Evolutionary conservation across 2,329 filamentous ascomycete genomes (phyloP), one percentile per base, ranked within the genome.

Genomic region (Uncinocarpus reesii): DNA sequence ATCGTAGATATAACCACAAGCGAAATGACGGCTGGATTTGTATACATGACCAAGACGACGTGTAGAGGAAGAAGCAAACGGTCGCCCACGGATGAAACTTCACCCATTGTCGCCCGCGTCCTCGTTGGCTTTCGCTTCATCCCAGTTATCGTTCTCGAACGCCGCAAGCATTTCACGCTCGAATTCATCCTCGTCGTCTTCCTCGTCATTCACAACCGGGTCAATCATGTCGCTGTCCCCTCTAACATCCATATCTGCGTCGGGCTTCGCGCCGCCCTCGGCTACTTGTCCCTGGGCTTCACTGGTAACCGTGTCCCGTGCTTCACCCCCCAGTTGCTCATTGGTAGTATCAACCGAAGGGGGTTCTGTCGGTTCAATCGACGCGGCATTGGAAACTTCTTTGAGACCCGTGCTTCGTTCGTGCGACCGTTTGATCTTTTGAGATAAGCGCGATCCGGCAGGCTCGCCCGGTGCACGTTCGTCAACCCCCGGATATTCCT

Each of bases 141-240:
- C 63, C 56, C 50, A 62, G 8, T 57, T 60, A 4, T 56, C 60
- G 18, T 65, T 66, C 47, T 79, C 77, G 54, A 81, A 67, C 54
- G 77, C 79, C 1, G 78, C 78, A 57, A 80, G 67, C 60, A 84
- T 70, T 56, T 81, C 79, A 31, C 65, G 62, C 50, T 73, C 71
- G 18, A 73, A 57, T 42, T 69, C 70, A 49, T 72, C 70, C 7
- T 74, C 68, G 6, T 71, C 70, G 18, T 58, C 57, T 37, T 58
- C 56, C 20, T 40, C 45, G 35, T 48, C 49, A 34, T 49, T 48
- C 24, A 38, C 45, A 18, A 34, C 42, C 23, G 29, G 29, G 32
- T 47, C 48, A 29, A 46, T 21, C 37, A 46, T 45, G 31, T 46
- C 52, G 18, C 49, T 45, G 24, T 45, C 41, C 20, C 42, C 36